Evolutionary conservation across 1,139 yeast species (phyloP).

Genomic region (Hanseniaspora gamundiae): DNA sequence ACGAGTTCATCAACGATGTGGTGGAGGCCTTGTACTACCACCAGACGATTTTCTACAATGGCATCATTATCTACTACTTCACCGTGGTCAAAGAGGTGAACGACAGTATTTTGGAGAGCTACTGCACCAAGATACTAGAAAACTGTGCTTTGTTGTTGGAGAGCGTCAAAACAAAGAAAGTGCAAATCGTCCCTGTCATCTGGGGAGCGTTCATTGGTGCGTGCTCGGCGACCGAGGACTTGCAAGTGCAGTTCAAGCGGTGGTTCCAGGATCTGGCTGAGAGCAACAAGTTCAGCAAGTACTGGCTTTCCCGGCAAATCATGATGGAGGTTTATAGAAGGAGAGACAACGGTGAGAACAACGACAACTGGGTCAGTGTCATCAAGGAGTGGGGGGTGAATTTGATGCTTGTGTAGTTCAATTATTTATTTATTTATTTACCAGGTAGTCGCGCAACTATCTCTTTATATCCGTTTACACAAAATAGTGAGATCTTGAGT

Average conservation of each 20-base stretch:
- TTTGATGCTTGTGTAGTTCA: slow-evolving; percentile 41
- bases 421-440: neutral
- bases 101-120: slow-evolving; percentile 34
- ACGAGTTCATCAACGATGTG: slow-evolving; percentile 33
- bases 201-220: slow-evolving; percentile 92
- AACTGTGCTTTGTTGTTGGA: slow-evolving; percentile 37
- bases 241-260: slow-evolving; percentile 53
- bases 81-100: slow-evolving; percentile 48
- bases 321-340: slow-evolving; percentile 84
- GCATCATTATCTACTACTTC: slow-evolving; percentile 62
- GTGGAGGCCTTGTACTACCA: slow-evolving; percentile 77
- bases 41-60: slow-evolving; percentile 67
- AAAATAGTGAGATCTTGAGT: neutral
- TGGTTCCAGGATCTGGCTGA: slow-evolving; percentile 31
- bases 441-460: neutral
- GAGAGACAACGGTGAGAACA: slow-evolving; percentile 42
- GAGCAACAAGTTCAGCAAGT: slow-evolving; percentile 42
- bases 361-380: slow-evolving; percentile 69
- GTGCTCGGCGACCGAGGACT: slow-evolving; percentile 55
- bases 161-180: slow-evolving; percentile 36
- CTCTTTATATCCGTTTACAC: neutral
- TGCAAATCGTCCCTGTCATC: slow-evolving; percentile 60
- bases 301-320: slow-evolving; percentile 76
- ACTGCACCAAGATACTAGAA: slow-evolving; percentile 47
- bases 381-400: slow-evolving; percentile 79